Evolutionary conservation across 805 yeast species (phyloP).

Genomic region (Hanseniaspora pseudoguilliermondii): DNA sequence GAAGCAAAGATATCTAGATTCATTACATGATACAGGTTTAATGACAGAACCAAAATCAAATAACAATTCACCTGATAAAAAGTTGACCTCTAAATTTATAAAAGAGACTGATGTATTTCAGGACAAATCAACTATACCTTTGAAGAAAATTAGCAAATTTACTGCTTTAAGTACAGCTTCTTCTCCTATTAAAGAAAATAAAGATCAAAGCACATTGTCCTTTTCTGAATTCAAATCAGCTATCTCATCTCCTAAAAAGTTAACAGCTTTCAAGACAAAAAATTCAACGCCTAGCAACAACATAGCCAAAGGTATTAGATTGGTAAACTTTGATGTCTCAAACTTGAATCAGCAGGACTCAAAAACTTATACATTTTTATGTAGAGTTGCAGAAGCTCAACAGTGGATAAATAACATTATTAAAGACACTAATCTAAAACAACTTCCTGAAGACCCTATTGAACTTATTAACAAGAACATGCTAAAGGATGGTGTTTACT

Average conservation of each 20-base stretch:
- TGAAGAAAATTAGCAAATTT: constrained; percentile 2
- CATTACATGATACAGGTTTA: constrained; percentile 15
- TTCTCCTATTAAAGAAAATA: not conserved
- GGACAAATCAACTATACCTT: not conserved
- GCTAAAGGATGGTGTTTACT: constrained; percentile 68
- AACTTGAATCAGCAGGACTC: constrained; percentile 15
- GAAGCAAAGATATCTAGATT: constrained; percentile 23
- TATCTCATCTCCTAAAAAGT: constrained; percentile 9
- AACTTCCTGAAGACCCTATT: constrained; percentile 26
- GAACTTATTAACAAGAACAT: constrained; percentile 43
- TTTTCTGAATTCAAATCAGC: not conserved
- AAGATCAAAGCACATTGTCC: not conserved
- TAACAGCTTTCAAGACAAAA: not conserved
- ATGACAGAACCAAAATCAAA: constrained; percentile 17
- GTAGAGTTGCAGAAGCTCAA: constrained; percentile 71
- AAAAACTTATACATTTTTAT: constrained; percentile 64
- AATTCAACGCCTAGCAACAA: not conserved
- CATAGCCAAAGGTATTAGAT: not conserved
- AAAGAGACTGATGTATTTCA: not conserved
- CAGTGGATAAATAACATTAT: constrained; percentile 61
- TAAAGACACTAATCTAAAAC: constrained; percentile 33
- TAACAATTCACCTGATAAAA: constrained; percentile 20
- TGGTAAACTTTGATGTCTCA: constrained; percentile 6
- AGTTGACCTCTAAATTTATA: constrained; percentile 12
- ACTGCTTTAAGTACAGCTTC: constrained; percentile 3